Base-by-base conservation (phyloP, 148 eudicot species). In the Spergularia marina region DNA sequence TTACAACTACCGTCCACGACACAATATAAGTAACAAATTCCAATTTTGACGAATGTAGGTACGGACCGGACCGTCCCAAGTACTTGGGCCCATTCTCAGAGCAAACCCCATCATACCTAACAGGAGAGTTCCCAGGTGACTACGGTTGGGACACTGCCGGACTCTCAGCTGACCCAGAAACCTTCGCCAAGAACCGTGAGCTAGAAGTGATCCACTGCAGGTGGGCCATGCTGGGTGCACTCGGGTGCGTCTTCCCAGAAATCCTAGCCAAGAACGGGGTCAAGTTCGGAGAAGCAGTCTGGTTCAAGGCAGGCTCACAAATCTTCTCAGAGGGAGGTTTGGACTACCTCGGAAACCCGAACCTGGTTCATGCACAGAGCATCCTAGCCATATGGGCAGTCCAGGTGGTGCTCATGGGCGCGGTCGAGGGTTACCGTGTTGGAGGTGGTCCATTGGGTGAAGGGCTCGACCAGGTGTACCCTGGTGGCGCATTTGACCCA, bases 81-180 rank as follows among this genome's bases (percentile, higher is more conserved):
- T 87, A 72, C 77, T 80, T 87, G 81, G 91, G 91, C 77, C 87
- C 91, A 20, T 87, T 87, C 80, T 87, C 91, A 0, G 91, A 87
- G 85, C 88, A 87, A 73, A 87, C 91, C 68, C 91, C 88, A 63
- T 85, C 91, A 72, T 87, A 87, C 84, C 78, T 86, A 2, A 86
- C 89, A 9, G 91, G 89, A 12, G 91, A 88, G 18, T 88, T 86
- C 76, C 89, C 91, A 11, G 91, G 89, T 65, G 89, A 88, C 79
- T 88, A 88, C 62, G 91, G 91, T 0, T 86, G 89, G 91, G 91
- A 86, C 82, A 88, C 91, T 7, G 91, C 87, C 3, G 91, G 89
- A 25, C 83, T 88, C 12, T 86, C 88, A 25, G 88, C 90, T 2
- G 90, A 87, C 75, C 88, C 90, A 0, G 88, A 87, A 73, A 85